Base-by-base conservation (phyloP, 2,329 filamentous ascomycete genomes). In the Fusarium sarcochroum region DNA sequence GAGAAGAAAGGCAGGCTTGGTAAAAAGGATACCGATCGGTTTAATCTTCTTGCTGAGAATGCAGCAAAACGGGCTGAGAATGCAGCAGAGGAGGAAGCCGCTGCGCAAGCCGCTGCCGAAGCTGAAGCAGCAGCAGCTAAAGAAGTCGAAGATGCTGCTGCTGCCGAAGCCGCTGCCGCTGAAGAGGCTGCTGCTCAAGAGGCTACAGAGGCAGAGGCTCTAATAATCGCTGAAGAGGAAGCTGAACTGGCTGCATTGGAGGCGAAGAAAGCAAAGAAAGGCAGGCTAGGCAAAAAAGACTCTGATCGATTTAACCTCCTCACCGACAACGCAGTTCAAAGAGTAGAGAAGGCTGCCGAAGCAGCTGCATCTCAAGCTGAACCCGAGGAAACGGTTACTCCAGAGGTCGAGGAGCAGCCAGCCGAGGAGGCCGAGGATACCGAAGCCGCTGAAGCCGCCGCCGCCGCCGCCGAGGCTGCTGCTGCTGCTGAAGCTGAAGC, bases 21-120 rank as follows among this genome's bases (percentile, higher is more conserved):
- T 5, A 85, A 81, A 68, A 83, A 78, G 59, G 82, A 83, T 37
- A 75, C 84, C 48, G 82, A 85, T 56, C 84, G 81, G 59, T 76
- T 80, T 40, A 77, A 81, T 18, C 68, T 66, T 11, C 72, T 84
- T 15, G 77, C 74, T 27, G 73, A 74, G 21, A 79, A 74, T 32
- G 75, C 76, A 38, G 72, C 70, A 21, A 68, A 71, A 59, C 75
- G 80, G 17, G 62, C 66, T n/a, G 57, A 69, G 25, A 53, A 63
- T 41, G 71, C 61, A 15, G 62, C 68, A 2, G 67, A 68, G 23
- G 69, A 56, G 18, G 69, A 71, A 54, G 69, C 69, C 5, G 66
- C 56, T 1, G 66, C 68, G 6, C 68, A 71, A 38, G 73, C 63
- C 32, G 48, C 56, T 13, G 63, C 58, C 13, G 66, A 60, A 9